These are phyloP conservation scores for Blastocystis sp. DNA, from an alignment of 352 stramenopile genomes.

Conservation along the genomic window DNA sequence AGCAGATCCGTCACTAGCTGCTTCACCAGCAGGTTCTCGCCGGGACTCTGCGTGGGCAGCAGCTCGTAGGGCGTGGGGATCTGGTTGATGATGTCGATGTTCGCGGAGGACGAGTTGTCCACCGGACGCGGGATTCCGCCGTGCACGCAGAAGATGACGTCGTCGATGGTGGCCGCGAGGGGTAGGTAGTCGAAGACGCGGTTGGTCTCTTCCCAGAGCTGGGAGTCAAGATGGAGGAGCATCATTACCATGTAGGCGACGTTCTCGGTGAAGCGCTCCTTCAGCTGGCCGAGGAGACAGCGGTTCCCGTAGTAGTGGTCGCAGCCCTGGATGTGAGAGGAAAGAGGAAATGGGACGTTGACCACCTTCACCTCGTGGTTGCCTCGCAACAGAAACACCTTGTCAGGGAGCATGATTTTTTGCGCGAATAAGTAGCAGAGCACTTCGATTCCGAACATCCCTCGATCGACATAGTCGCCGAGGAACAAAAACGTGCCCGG, in stretches of 20 bases:
- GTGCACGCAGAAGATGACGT: slow-evolving; percentile 89
- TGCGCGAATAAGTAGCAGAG: slow-evolving; percentile 71
- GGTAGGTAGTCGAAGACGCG: slow-evolving; percentile 85
- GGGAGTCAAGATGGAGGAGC: slow-evolving; percentile 15
- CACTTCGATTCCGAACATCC: slow-evolving; percentile 71
- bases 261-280: slow-evolving; percentile 79
- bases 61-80: slow-evolving; percentile 36
- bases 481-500: slow-evolving; percentile 85
- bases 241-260: slow-evolving; percentile 74
- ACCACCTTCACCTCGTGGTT: slow-evolving; percentile 72
- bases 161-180: slow-evolving; percentile 82
- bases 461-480: slow-evolving; percentile 73
- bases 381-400: slow-evolving; percentile 72
- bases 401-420: slow-evolving; percentile 71
- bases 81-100: neutral
- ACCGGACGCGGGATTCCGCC: slow-evolving; percentile 78
- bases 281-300: slow-evolving; percentile 82
- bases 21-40: slow-evolving; percentile 33
- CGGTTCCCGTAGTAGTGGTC: slow-evolving; percentile 82
- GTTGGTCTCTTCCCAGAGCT: slow-evolving; percentile 83
- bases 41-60: neutral
- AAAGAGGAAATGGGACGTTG: slow-evolving; percentile 71
- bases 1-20: slow-evolving; percentile 51
- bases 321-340: slow-evolving; percentile 35
- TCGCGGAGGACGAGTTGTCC: neutral